Base-by-base conservation (phyloP, 805 yeast species). In the Osmozyma mogii region DNA sequence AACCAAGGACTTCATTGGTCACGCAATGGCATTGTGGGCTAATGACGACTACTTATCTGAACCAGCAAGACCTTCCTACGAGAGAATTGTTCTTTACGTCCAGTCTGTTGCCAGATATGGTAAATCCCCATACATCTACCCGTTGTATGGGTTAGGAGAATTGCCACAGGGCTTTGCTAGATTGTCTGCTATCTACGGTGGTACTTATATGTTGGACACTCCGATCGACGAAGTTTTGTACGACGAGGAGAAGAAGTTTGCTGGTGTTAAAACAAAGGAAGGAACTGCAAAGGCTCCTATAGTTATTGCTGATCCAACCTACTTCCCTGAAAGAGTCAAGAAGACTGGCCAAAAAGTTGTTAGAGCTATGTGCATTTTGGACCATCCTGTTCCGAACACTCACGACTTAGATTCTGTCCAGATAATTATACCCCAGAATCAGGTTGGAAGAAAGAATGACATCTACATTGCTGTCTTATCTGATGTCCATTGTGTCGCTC, bases 151-250 rank as follows among this genome's bases (percentile, higher is more conserved):
- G 6, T 70, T 92, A 35, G 98, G 98, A 30, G 98, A 92, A 58
- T 69, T 92, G 36, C 98, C 98, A n/a, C 98, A 92, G 62, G 98
- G 96, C 6, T 92, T 92, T 65, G 96, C 97, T 8, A 74, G 98
- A 54, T 73, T 92, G 38, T 79, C 94, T 30, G 98, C 98, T 15
- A 89, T 92, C 43, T 87, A 92, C 52, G 98, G 98, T 41, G 98
- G 98, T 49, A 89, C 97, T 12, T 92, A 87, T 54, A 92, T 92
- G 98, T 73, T 92, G 51, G 95, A 87, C 54, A 89, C 95, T 18
- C 96, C 96, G 27, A 77, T 92, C 39, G 95, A 92, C 37, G 95
- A 89, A 60, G 71, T 88, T 12, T 67, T 83, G 29, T 88, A 78
- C 56, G 75, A 70, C 30, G 79, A 72, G 9, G 75, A 71, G 16